Evolutionary conservation across 768 basidiomycete species (phyloP).

Genomic region (Pulveroboletus sp.): DNA sequence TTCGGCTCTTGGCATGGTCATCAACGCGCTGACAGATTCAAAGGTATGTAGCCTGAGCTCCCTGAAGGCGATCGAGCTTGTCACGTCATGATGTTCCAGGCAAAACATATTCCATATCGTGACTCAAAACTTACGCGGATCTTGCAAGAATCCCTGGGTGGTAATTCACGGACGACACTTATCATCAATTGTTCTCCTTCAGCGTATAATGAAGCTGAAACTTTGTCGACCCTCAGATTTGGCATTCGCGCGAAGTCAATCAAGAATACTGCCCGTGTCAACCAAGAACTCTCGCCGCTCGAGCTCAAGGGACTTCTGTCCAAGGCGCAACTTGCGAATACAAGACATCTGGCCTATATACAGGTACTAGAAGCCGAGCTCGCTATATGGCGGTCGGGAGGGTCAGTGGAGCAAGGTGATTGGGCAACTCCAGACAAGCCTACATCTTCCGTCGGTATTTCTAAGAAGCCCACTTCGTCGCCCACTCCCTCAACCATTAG

Average conservation of each 20-base stretch:
- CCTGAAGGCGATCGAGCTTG: not conserved
- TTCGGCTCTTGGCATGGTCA: conserved; percentile 98
- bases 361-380: conserved; percentile 88
- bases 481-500: conserved; percentile 64
- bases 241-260: conserved; percentile 99
- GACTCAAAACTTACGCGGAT: conserved; percentile 99
- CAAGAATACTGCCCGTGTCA: conserved; percentile 99
- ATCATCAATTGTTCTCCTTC: conserved; percentile 99
- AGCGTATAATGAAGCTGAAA: conserved; percentile 95
- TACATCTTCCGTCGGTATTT: conserved; percentile 35
- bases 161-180: conserved; percentile 92
- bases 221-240: conserved; percentile 93
- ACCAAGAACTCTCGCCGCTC: conserved; percentile 92
- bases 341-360: conserved; percentile 81
- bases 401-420: conserved; percentile 73
- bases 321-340: conserved; percentile 84
- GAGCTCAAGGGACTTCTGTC: conserved; percentile 91
- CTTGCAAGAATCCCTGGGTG: conserved; percentile 95
- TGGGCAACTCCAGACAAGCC: conserved; percentile 75
- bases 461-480: conserved; percentile 49
- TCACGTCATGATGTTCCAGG: conserved; percentile 41
- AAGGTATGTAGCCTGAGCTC: conserved; percentile 54
- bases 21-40: conserved; percentile 93
- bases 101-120: conserved; percentile 95
- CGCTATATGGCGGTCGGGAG: conserved; percentile 83